Percentiles rank a stretch among this genome's conserved stretches.
phyloP scores from a whole-genome alignment of 202 grass and related monocot species.

The Carex sylvatica region DNA sequence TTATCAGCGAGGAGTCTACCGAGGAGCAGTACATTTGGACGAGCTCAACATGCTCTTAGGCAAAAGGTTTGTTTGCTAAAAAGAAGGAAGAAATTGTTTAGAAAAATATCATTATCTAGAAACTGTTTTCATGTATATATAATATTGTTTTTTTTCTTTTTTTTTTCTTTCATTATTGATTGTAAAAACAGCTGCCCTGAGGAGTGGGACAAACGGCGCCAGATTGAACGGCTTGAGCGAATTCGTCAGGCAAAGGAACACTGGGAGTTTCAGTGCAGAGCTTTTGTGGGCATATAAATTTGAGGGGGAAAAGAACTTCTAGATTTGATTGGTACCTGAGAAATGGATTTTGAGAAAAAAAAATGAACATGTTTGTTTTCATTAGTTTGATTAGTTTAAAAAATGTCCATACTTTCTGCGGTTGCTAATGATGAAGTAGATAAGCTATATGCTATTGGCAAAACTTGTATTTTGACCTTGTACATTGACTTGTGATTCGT shows the following conservation, averaged over 20 bases:
- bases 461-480: neutral
- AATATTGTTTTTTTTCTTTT: neutral
- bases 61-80: slow-evolving; percentile 34
- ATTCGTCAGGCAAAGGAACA: slow-evolving; percentile 72
- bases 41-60: slow-evolving; percentile 66
- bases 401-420: too few species aligned
- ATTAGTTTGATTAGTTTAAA: too few species aligned
- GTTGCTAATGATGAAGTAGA: too few species aligned
- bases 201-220: slow-evolving; percentile 57
- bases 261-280: slow-evolving; percentile 70
- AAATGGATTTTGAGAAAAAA: too few species aligned
- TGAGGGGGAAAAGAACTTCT: neutral
- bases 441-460: neutral
- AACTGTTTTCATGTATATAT: neutral
- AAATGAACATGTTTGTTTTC: too few species aligned
- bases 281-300: slow-evolving; percentile 60
- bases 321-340: too few species aligned
- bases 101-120: neutral
- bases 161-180: neutral
- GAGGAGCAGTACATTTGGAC: slow-evolving; percentile 51
- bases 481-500: neutral
- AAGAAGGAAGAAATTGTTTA: neutral
- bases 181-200: slow-evolving; percentile 53
- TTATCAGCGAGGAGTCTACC: slow-evolving; percentile 55
- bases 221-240: slow-evolving; percentile 60